Conservation (phyloP, 371 early-diverging fungal genomes). For the Rhizomucor pusillus region DNA sequence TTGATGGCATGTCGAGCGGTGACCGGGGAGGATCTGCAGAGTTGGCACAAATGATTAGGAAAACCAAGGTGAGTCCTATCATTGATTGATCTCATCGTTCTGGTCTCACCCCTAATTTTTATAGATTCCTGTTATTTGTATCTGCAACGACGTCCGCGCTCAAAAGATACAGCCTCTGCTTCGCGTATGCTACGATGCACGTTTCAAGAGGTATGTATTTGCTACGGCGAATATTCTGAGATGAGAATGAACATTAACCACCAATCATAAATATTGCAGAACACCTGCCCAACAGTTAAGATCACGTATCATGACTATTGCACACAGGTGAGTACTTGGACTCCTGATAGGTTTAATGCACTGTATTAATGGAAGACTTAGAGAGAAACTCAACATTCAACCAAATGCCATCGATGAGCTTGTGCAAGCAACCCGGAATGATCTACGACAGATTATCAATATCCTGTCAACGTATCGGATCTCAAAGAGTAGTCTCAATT, state of each 20-base stretch:
- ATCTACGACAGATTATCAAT: constrained; percentile 98
- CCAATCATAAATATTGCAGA: no score
- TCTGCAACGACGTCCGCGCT: constrained; percentile 96
- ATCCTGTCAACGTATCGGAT: constrained; percentile 87
- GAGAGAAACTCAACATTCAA: constrained; percentile 79
- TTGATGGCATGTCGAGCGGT: constrained; percentile 99
- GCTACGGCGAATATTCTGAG: no score
- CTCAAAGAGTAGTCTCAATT: constrained; percentile 62
- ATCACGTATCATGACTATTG: constrained; percentile 81
- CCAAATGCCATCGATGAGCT: constrained; percentile 87
- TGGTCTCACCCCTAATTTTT: not conserved
- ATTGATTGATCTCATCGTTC: not conserved
- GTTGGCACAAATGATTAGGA: constrained; percentile 90
- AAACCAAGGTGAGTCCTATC: constrained; percentile 62
- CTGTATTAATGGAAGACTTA: constrained; percentile 19
- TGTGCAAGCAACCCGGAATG: constrained; percentile 78
- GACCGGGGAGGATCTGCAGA: constrained; percentile 98
- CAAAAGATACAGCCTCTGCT: constrained; percentile 89
- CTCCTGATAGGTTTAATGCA: not conserved
- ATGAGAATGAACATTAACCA: no score
- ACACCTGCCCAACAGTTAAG: constrained; percentile 54
- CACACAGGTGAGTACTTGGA: constrained; percentile 44
- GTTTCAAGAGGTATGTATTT: constrained; percentile 82
- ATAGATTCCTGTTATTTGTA: constrained; percentile 52
- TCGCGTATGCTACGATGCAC: constrained; percentile 86